Percentiles rank a stretch among this genome's conserved stretches.
These are phyloP conservation scores for Dioscorea zingiberensis DNA, from an alignment of 106 monocot genomes.

Conservation along the genomic window DNA sequence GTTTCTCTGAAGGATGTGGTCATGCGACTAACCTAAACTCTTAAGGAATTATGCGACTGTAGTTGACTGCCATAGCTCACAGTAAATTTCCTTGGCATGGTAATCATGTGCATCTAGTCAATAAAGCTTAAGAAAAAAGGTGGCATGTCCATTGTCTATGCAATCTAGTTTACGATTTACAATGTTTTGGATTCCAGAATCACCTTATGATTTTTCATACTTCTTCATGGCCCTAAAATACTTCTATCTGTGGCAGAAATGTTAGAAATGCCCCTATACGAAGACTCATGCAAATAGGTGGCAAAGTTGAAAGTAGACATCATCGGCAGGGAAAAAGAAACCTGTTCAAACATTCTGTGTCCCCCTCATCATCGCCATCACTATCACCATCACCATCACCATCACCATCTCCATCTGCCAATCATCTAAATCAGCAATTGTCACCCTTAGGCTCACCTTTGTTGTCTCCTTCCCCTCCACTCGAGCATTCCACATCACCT, in stretches of 20 bases:
- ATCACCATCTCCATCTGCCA: conserved; percentile 13
- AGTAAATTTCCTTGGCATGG: no score
- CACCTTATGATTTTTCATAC: no score
- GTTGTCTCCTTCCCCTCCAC: neutral
- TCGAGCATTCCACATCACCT: conserved; percentile 2
- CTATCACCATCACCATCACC: conserved; percentile 7
- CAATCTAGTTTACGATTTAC: no score
- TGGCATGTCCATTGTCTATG: no score
- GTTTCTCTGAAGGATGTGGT: no score
- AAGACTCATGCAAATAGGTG: conserved; percentile 4
- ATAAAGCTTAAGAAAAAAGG: no score
- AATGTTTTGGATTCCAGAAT: no score
- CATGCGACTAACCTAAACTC: no score
- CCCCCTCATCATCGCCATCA: conserved; percentile 8
- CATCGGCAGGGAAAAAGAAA: conserved; percentile 1
- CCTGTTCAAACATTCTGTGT: neutral
- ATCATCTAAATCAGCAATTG: neutral
- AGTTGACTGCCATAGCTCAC: no score
- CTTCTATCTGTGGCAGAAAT: conserved; percentile 4
- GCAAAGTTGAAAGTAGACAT: conserved; percentile 7
- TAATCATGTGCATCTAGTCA: no score
- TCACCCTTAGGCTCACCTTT: conserved; percentile 5
- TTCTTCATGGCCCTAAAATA: neutral
- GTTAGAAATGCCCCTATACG: conserved; percentile 14
- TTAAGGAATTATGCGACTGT: no score